These are phyloP conservation scores for Stenocarpella maydis DNA, from an alignment of 2,329 filamentous ascomycete species.

Conservation along the genomic window DNA sequence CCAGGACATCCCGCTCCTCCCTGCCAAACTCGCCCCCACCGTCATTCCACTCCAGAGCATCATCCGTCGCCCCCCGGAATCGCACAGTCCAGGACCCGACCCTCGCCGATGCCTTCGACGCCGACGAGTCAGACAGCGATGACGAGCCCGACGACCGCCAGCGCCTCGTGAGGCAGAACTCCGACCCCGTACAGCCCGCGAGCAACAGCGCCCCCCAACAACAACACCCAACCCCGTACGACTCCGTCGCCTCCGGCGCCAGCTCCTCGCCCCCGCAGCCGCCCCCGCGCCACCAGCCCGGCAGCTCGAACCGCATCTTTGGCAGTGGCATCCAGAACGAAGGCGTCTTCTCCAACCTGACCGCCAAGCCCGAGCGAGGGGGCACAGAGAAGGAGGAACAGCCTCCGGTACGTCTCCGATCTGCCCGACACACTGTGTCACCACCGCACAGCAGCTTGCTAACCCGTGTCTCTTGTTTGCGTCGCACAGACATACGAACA, in stretches of 20 bases:
- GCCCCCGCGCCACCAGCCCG: slow-evolving; percentile 39
- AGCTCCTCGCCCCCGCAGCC: slow-evolving; percentile 38
- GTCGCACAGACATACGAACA: slow-evolving; percentile 87
- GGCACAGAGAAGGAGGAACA: slow-evolving; percentile 85
- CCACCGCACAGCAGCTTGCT: slow-evolving; percentile 40
- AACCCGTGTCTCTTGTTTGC: slow-evolving; percentile 39
- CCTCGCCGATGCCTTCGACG: slow-evolving; percentile 93
- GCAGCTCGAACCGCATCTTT: slow-evolving; percentile 55
- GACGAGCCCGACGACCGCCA: slow-evolving; percentile 83
- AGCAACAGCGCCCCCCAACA: background rate
- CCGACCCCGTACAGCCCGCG: slow-evolving; percentile 41
- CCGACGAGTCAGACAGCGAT: slow-evolving; percentile 79
- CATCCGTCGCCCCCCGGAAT: slow-evolving; percentile 66
- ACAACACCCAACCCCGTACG: slow-evolving; percentile 4
- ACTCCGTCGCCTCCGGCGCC: slow-evolving; percentile 30
- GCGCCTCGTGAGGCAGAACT: slow-evolving; percentile 75
- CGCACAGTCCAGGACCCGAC: slow-evolving; percentile 67
- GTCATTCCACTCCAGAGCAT: slow-evolving; percentile 87
- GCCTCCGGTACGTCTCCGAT: slow-evolving; percentile 77
- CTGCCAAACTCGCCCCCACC: slow-evolving; percentile 73
- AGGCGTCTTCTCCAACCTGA: slow-evolving; percentile 95
- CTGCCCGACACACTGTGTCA: background rate
- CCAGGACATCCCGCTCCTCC: slow-evolving; percentile 44
- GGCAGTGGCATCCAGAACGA: slow-evolving; percentile 84
- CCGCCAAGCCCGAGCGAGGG: slow-evolving; percentile 84